These are phyloP conservation scores for Trichoderma guizhouense DNA, from an alignment of 2,329 filamentous ascomycete genomes.

Conservation along the genomic window DNA sequence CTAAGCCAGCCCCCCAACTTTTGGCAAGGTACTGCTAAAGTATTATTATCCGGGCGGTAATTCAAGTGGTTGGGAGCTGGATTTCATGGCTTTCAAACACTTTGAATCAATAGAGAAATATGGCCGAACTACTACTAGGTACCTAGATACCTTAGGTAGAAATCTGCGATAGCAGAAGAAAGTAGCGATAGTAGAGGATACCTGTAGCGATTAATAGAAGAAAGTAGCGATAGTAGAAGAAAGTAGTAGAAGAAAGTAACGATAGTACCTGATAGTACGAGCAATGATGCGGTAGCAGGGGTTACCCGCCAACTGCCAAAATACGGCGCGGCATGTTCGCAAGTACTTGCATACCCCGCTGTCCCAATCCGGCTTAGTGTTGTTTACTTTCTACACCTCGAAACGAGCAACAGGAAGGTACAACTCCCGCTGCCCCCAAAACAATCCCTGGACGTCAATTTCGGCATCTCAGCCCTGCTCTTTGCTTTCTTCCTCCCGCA, in stretches of 20 bases:
- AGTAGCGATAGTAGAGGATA: background rate
- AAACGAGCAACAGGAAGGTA: background rate
- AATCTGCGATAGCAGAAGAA: background rate
- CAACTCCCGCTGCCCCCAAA: background rate
- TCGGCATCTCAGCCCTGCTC: slow-evolving; percentile 4
- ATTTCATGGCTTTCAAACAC: background rate
- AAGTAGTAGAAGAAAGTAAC: background rate
- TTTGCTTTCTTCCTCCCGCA: background rate
- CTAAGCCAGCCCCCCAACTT: background rate
- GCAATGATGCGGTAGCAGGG: no score
- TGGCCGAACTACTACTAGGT: background rate
- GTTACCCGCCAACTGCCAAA: background rate
- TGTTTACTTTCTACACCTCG: slow-evolving; percentile 16
- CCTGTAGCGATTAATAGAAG: background rate
- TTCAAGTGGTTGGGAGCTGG: background rate
- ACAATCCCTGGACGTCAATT: slow-evolving; percentile 9
- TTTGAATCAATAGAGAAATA: background rate
- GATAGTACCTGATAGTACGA: background rate
- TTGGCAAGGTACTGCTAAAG: background rate
- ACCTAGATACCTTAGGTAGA: background rate
- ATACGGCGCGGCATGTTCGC: background rate
- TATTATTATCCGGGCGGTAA: background rate
- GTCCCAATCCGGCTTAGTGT: slow-evolving; percentile 1
- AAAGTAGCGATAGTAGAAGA: background rate
- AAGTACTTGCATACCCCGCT: slow-evolving; percentile 12